Conservation (phyloP, 2,329 filamentous ascomycete genomes). For the Arthrobotrys sinensis region DNA sequence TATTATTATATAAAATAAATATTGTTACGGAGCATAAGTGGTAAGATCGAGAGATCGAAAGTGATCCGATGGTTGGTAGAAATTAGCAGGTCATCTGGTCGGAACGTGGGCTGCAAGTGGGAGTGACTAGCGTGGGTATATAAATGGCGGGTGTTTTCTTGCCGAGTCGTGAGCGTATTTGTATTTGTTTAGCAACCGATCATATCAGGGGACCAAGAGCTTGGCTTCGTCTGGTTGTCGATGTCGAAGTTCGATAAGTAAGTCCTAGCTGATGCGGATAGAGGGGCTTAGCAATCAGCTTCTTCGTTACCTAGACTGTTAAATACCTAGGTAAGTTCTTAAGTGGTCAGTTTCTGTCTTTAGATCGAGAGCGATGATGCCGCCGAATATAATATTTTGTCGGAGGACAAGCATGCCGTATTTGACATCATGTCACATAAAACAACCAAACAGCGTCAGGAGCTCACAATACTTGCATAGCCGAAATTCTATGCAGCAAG, state of each 20-base stretch:
- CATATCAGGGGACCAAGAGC: conserved; percentile 15
- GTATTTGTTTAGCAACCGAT: conserved; percentile 15
- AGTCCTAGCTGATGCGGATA: too few relatives aligned
- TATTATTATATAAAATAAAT: conserved; percentile 17
- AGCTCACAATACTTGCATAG: conserved; percentile 17
- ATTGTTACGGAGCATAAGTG: not conserved
- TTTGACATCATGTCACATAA: conserved; percentile 56
- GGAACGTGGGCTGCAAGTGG: conserved; percentile 24
- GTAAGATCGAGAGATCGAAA: not conserved
- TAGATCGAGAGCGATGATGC: conserved; percentile 15
- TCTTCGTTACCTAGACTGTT: not conserved
- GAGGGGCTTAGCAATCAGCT: not conserved
- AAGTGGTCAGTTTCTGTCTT: not conserved
- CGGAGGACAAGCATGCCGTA: not conserved
- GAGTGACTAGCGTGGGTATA: conserved; percentile 33
- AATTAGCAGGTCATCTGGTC: conserved; percentile 54
- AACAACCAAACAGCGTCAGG: conserved; percentile 15
- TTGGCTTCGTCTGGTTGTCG: not conserved
- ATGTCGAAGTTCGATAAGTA: not conserved
- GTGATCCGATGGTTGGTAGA: conserved; percentile 26
- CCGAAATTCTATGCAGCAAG: conserved; percentile 1
- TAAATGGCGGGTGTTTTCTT: conserved; percentile 38
- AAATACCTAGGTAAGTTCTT: not conserved
- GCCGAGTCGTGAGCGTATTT: conserved; percentile 30
- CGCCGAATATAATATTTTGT: not conserved